Percentiles rank a stretch among this genome's conserved stretches.
These are phyloP conservation scores for Yamadazyma nakazawae DNA, from an alignment of 805 yeast genomes.

Conservation along the genomic window DNA sequence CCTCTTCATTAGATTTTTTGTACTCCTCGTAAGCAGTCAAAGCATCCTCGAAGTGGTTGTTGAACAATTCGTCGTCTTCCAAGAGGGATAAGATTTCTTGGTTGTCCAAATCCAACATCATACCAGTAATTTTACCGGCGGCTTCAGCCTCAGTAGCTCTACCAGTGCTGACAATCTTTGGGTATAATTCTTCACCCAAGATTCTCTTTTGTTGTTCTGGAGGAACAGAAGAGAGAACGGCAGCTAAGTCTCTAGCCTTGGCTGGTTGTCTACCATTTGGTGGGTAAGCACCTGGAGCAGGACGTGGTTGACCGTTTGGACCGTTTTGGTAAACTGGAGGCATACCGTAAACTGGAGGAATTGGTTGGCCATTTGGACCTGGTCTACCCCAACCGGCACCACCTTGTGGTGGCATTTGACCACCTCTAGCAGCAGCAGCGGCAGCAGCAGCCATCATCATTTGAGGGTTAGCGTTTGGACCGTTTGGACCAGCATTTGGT, in stretches of 20 bases:
- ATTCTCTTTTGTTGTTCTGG: constrained; percentile 95
- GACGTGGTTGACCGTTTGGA: constrained; percentile 72
- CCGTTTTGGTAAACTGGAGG: constrained; percentile 60
- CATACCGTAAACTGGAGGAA: constrained; percentile 77
- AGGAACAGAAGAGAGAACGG: constrained; percentile 60
- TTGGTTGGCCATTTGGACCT: constrained; percentile 84
- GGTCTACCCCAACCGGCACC: constrained; percentile 46
- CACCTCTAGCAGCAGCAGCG: constrained; percentile 34
- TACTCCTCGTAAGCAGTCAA: constrained; percentile 89
- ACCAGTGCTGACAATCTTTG: constrained; percentile 82
- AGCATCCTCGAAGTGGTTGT: constrained; percentile 91
- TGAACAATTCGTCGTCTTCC: constrained; percentile 86
- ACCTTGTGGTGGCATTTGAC: constrained; percentile 63
- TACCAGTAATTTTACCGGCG: constrained; percentile 98
- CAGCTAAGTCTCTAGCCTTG: constrained; percentile 54
- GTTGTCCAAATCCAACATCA: constrained; percentile 94
- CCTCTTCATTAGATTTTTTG: constrained; percentile 50
- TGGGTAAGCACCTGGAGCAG: constrained; percentile 36
- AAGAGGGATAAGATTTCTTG: constrained; percentile 83
- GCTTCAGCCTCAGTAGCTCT: constrained; percentile 89
- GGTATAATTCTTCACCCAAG: constrained; percentile 96
- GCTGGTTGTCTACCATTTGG: constrained; percentile 45
- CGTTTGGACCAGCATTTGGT: constrained; percentile 5
- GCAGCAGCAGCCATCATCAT: constrained; percentile 49
- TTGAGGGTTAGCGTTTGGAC: constrained; percentile 61